Conservation (phyloP, 2,329 filamentous ascomycete genomes). For the Alternaria atra region DNA sequence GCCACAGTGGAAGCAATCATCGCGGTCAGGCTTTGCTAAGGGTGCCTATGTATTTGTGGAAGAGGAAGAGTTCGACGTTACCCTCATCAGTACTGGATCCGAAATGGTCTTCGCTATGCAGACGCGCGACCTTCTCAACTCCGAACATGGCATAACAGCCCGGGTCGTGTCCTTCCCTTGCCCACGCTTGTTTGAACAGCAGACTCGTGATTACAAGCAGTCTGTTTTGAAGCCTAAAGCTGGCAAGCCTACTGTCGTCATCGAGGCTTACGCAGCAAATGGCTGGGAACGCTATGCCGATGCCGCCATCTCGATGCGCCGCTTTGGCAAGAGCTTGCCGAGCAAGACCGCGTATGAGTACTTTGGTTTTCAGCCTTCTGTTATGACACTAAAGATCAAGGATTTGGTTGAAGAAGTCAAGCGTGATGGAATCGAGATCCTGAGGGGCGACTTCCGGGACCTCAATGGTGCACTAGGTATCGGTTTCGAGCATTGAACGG, state of each 20-base stretch:
- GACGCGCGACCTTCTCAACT: conserved; percentile 52
- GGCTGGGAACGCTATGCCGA: conserved; percentile 70
- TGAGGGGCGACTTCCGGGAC: conserved; percentile 21
- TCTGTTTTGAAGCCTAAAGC: conserved; percentile 55
- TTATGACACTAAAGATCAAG: conserved; percentile 53
- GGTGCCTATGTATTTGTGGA: conserved; percentile 61
- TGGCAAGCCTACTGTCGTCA: conserved; percentile 61
- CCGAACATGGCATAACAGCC: conserved; percentile 50
- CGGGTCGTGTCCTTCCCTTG: conserved; percentile 62
- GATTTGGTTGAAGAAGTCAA: conserved; percentile 47
- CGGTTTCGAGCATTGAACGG: conserved; percentile 17
- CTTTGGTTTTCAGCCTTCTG: conserved; percentile 61
- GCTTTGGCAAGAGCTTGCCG: conserved; percentile 65
- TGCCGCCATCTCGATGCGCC: conserved; percentile 62
- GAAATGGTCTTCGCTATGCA: conserved; percentile 60
- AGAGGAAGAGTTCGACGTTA: conserved; percentile 53
- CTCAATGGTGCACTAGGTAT: conserved; percentile 18
- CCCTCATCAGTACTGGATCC: conserved; percentile 54
- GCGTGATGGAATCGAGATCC: conserved; percentile 39
- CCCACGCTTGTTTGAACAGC: conserved; percentile 60
- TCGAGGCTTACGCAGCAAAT: conserved; percentile 67
- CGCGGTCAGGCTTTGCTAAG: conserved; percentile 53
- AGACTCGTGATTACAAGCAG: conserved; percentile 57
- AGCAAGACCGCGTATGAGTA: conserved; percentile 64
- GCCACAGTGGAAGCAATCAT: conserved; percentile 46